Evolutionary conservation across 1,284 basidiomycete species (phyloP), one percentile per base, ranked within the genome.

Genomic region (Melampsora abietis-canadensis): DNA sequence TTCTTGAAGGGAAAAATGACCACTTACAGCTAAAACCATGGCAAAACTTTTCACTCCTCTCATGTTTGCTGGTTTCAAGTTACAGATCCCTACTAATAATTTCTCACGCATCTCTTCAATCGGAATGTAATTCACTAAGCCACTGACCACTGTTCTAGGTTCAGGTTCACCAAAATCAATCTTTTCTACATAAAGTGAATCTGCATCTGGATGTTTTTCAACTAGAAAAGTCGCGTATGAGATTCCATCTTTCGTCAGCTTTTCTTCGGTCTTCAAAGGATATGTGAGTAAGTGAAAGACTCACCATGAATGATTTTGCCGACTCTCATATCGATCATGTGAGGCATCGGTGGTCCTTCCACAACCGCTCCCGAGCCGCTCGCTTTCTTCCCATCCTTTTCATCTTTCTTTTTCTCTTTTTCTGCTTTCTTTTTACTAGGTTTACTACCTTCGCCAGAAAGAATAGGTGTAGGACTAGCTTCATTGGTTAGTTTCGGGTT

Each of bases 51-150:
- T 96, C 78, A 97, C 88, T 4, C 94, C 94, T 75, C 94, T 88
- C 94, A 98, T 96, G 78, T 86, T 90, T 19, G 91, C 94, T 5
- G 94, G 94, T 83, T 98, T 97, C 76, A 98, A 84, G 82, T 97
- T 97, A 83, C 92, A 93, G 61, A 97, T 90, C 17, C 90, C 91
- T 76, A 97, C 88, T 51, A 97, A 87, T 77, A 89, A 88, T 79
- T 88, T 89, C 80, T 91, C 90, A 46, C 87, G 87, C 90, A 98
- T 94, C 78, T 94, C 84, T 79, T 96, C 94, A 79, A 95, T 92
- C 14, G 92, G 90, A 81, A 96, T 91, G 82, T 95, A 94, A 82
- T 96, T 88, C 76, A 97, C 94, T 40, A 97, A 87, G 60, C 94
- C 94, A 40, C 93, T 96, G 66, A 96, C 92, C 21, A 98, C 92